Evolutionary conservation across 768 basidiomycete genomes (phyloP).

Genomic region (Termitomyces sp.): DNA sequence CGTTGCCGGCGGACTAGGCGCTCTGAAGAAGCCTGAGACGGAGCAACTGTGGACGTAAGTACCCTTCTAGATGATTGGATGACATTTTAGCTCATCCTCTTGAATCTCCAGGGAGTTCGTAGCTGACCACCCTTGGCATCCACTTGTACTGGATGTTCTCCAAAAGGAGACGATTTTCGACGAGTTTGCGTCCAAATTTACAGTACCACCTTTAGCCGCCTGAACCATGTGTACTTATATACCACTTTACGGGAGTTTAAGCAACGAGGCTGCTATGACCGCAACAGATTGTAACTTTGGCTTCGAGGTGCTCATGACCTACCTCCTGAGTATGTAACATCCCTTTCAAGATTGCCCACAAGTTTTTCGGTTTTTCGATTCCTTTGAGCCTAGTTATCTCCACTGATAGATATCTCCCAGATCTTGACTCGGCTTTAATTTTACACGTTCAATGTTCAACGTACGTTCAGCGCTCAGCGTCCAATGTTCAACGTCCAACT

Average conservation of each 20-base stretch:
- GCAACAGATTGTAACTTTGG: too few relatives aligned
- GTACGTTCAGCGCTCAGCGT: background rate
- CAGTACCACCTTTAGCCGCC: conserved; percentile 53
- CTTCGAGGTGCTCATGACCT: too few relatives aligned
- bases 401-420: background rate
- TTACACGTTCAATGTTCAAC: background rate
- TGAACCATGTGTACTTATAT: conserved; percentile 1
- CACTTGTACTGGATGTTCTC: conserved; percentile 62
- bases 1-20: conserved; percentile 62
- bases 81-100: conserved; percentile 8
- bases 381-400: background rate
- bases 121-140: conserved; percentile 62
- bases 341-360: background rate
- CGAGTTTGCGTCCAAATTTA: conserved; percentile 52
- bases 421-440: too few relatives aligned
- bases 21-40: conserved; percentile 56
- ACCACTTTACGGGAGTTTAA: background rate
- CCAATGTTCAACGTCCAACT: background rate
- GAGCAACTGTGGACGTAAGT: conserved; percentile 72
- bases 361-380: background rate
- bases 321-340: background rate
- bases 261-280: background rate
- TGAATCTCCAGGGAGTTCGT: conserved; percentile 39
- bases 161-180: conserved; percentile 68
- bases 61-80: background rate